Percentiles rank a stretch among this genome's conserved stretches.
These are phyloP conservation scores for Chrysochromulina tobinii DNA, from an alignment of 78 protist species.

Conservation along the genomic window DNA sequence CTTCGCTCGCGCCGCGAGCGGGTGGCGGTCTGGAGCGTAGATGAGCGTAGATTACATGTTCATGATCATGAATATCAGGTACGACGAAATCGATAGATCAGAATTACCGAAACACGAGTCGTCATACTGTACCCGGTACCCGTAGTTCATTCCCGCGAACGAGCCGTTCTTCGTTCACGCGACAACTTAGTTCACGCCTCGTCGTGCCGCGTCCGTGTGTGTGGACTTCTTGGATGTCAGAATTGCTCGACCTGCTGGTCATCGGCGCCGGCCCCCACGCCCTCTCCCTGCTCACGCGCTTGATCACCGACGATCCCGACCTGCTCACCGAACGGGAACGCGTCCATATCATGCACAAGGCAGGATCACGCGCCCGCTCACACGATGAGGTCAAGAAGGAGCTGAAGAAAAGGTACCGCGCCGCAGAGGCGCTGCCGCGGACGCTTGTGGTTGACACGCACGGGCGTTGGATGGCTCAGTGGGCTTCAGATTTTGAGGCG, in stretches of 20 bases:
- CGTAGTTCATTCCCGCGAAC: no score
- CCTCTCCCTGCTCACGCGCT: neutral
- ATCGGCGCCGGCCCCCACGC: slow-evolving; percentile 1
- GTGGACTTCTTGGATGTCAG: neutral
- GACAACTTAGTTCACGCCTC: no score
- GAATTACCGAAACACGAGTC: no score
- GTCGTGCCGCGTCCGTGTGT: no score
- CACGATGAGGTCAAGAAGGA: neutral
- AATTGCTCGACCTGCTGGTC: neutral
- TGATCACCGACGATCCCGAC: neutral
- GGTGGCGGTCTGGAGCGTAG: no score
- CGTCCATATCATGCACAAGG: neutral
- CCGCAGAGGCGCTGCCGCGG: neutral
- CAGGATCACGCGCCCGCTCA: neutral
- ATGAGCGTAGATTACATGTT: no score
- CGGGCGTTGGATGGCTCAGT: neutral
- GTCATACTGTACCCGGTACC: no score
- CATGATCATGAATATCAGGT: no score
- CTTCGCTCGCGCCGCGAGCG: no score
- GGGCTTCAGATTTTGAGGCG: neutral
- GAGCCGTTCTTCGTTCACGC: no score
- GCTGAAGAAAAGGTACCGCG: neutral
- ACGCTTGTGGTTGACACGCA: neutral
- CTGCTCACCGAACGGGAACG: neutral
- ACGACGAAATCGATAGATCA: no score